Evolutionary conservation across 441 rosid species (phyloP).

Genomic region (Bocquillonia castaneifolia): DNA sequence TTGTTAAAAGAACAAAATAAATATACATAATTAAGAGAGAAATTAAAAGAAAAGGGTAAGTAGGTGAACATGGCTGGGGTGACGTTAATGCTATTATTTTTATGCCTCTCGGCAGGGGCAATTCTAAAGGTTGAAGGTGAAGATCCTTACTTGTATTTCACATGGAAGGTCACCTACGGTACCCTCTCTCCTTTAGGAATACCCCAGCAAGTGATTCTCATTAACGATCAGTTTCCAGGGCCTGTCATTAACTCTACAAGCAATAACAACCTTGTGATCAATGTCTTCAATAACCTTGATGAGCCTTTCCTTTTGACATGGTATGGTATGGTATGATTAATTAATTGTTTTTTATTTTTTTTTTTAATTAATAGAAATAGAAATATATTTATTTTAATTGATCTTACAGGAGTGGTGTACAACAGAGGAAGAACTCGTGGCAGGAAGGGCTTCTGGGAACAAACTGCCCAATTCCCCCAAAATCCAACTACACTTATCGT

Average conservation of each 20-base stretch:
- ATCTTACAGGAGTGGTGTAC: slow-evolving; percentile 54
- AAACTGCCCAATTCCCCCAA: slow-evolving; percentile 59
- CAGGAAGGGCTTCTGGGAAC: slow-evolving; percentile 61
- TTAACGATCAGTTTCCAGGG: slow-evolving; percentile 63
- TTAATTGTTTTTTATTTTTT: background rate
- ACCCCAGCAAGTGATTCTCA: slow-evolving; percentile 58
- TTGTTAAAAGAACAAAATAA: background rate
- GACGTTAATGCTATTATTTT: slow-evolving; percentile 18
- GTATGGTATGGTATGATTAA: too few species aligned
- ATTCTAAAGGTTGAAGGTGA: slow-evolving; percentile 35
- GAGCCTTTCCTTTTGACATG: slow-evolving; percentile 69
- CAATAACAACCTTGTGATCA: slow-evolving; percentile 56
- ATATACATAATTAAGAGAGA: background rate
- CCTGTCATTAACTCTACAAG: slow-evolving; percentile 61
- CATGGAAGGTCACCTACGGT: slow-evolving; percentile 67
- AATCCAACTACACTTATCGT: slow-evolving; percentile 56
- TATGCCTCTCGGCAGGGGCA: slow-evolving; percentile 31
- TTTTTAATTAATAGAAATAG: background rate
- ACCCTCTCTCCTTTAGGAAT: slow-evolving; percentile 50
- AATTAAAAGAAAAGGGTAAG: background rate
- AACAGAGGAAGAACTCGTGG: slow-evolving; percentile 70
- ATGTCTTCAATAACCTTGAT: slow-evolving; percentile 62
- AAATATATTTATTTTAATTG: background rate
- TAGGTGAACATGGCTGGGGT: slow-evolving; percentile 28
- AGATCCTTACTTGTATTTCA: slow-evolving; percentile 53